Base-by-base conservation (phyloP, 2,329 filamentous ascomycete genomes). In the Sphaerulina populicola region DNA sequence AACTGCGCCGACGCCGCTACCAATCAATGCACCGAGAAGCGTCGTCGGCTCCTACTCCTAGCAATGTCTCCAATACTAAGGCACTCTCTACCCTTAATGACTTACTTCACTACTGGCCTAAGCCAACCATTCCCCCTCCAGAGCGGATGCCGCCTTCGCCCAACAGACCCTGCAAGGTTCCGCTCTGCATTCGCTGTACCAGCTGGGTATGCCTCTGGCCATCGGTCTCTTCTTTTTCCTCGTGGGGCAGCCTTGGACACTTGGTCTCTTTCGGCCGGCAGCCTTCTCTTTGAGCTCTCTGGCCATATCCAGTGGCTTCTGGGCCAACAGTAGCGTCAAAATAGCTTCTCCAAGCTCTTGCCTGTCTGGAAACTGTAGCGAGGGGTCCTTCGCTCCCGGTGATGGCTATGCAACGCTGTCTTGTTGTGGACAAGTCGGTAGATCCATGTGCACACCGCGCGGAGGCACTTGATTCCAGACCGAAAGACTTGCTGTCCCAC, bases 81-180 rank as follows among this genome's bases (percentile, higher is more conserved):
- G 23, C 6, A 27, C 23, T 27, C 23, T 6, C 23, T 27, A 5
- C 5, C 23, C 23, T 27, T 4, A 0, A 7, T 27, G 23, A 27
- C 5, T 27, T 27, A 27, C 23, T 27, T 18, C 18, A 18, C 23
- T 5, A 27, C 23, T 27, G 23, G 0, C 71, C 71, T 14, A 73
- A 50, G 0, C 71, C 71, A 18, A 18, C 4, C 15, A 69, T 62
- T 1, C 67, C 67, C 2, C 71, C 68, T 6, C 68, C 70, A 12
- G 64, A 67, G 0, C 71, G 71, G 15, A 73, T 72, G 0, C 71
- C 71, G 0, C 67, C 71, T 1, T 71, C 71, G 6, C 68, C 71
- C 10, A 66, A 60, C 1, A 64, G 63, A 1, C 71, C 71, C 52
- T 72, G 69, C 51, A 71, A 72, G 1, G 67, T 66, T 1, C 72